Base-by-base conservation (phyloP, 192 early-diverging fungal species). In the Pilaira anomala region DNA sequence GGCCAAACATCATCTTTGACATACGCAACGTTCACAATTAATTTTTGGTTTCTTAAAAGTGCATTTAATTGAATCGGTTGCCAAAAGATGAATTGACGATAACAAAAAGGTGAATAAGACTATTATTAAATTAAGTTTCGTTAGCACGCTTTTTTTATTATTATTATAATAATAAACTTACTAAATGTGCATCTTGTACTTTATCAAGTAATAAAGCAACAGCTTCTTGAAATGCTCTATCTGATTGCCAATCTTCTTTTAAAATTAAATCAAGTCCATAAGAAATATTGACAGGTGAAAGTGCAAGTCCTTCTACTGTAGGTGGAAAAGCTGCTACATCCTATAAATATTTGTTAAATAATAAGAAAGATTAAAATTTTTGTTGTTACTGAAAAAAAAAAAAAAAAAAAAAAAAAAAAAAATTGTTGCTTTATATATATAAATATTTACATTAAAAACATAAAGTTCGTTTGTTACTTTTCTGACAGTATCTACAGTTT, bases 171-270 rank as follows among this genome's bases (percentile, higher is more conserved):
- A 28, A 36, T 18, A 44, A 7, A 7, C 41, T 62, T 72, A 72
- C 69, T 63, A 73, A 57, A 36, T 73, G 71, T 48, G 71, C 65
- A 62, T 73, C 71, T 33, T 73, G 71, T n/a, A 73, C 71, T 52
- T 73, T 73, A 56, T 73, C 71, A 16, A 73, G 50, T 39, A 73
- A 48, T 19, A 73, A 48, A 7, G 71, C 65, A 60, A 73, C 45
- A 18, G 71, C 53, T 29, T 73, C 71, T 57, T 73, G 71, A 60
- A 73, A 73, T 25, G 48, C 56, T 57, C 60, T 52, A 40, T 73
- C 71, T 21, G 71, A 63, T 30, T 63, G 49, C 71, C 71, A 73
- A 1, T 60, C 24, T 12, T 67, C 60, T 14, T 63, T 45, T 22
- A 62, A 28, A 46, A 73, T 73, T 3, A 73, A 46, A 44, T 65